Conservation (phyloP, 1,284 basidiomycete species). For the Farysia itapuensis region DNA sequence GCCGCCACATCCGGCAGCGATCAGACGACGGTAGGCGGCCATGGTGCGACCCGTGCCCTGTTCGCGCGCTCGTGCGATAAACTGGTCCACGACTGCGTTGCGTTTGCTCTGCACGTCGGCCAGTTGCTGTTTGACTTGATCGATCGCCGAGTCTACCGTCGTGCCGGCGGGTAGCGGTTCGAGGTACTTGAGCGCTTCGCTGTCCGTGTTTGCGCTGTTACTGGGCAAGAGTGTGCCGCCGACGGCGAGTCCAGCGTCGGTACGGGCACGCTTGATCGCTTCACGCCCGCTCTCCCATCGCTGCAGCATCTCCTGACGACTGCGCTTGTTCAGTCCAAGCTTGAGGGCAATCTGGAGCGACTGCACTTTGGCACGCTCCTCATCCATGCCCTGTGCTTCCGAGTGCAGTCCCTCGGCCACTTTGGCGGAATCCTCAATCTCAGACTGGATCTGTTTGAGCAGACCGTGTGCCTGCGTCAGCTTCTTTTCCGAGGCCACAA, state of each 20-base stretch:
- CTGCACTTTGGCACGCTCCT: constrained; percentile 68
- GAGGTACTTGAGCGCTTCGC: constrained; percentile 10
- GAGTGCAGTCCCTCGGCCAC: constrained; percentile 69
- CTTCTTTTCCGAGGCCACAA: constrained; percentile 88
- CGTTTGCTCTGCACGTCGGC: constrained; percentile 27
- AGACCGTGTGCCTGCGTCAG: constrained; percentile 85
- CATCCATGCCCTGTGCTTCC: constrained; percentile 71
- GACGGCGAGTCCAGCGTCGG: constrained; percentile 29
- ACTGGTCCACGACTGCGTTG: constrained; percentile 29
- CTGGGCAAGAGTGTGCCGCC: constrained; percentile 18
- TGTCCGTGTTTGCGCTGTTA: constrained; percentile 9
- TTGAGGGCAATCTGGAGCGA: constrained; percentile 71
- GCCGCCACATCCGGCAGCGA: constrained; percentile 55
- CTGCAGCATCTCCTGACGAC: constrained; percentile 62
- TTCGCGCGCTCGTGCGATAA: constrained; percentile 36
- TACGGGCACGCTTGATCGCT: constrained; percentile 34
- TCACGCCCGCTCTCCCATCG: constrained; percentile 44
- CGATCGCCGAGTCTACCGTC: constrained; percentile 26
- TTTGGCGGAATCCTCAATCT: constrained; percentile 84
- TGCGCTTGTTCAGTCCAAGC: constrained; percentile 75
- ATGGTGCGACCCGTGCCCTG: constrained; percentile 54
- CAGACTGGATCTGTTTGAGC: constrained; percentile 82
- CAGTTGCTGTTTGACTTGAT: constrained; percentile 33
- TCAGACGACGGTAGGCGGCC: constrained; percentile 56
- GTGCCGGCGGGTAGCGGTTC: constrained; percentile 10